phyloP scores from a whole-genome alignment of 306 rosid species.

The Betula pendula region DNA sequence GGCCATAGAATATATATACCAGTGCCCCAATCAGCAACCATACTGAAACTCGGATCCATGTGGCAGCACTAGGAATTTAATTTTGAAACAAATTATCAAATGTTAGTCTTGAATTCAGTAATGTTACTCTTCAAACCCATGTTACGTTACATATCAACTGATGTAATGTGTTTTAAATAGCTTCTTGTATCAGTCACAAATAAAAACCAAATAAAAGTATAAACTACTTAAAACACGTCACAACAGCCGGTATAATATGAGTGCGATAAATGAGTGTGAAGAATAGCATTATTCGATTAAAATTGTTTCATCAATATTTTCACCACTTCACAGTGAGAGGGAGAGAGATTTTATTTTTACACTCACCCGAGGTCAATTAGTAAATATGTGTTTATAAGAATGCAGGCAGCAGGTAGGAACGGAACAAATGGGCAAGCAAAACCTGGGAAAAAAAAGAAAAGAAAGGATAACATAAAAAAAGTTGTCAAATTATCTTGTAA shows the following conservation, averaged over 20 bases:
- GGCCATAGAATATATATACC: constrained; percentile 58
- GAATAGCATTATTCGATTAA: too few relatives aligned
- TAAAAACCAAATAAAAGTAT: too few relatives aligned
- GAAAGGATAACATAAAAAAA: constrained; percentile 9
- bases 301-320: neutral
- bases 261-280: too few relatives aligned
- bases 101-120: neutral
- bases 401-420: constrained; percentile 64
- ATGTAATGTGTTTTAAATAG: too few relatives aligned
- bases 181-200: too few relatives aligned
- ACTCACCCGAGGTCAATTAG: constrained; percentile 72
- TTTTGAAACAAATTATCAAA: constrained; percentile 11
- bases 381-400: constrained; percentile 67
- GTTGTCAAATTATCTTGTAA: constrained; percentile 5
- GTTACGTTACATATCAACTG: too few relatives aligned
- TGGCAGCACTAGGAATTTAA: constrained; percentile 45
- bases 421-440: constrained; percentile 74
- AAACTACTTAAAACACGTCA: too few relatives aligned
- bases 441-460: constrained; percentile 37
- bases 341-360: constrained; percentile 3
- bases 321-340: neutral
- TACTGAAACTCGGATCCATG: constrained; percentile 60
- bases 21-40: constrained; percentile 59
- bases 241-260: too few relatives aligned
- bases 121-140: too few relatives aligned